Conservation (phyloP, 2,329 filamentous ascomycete genomes). For the Fusarium sp. region DNA sequence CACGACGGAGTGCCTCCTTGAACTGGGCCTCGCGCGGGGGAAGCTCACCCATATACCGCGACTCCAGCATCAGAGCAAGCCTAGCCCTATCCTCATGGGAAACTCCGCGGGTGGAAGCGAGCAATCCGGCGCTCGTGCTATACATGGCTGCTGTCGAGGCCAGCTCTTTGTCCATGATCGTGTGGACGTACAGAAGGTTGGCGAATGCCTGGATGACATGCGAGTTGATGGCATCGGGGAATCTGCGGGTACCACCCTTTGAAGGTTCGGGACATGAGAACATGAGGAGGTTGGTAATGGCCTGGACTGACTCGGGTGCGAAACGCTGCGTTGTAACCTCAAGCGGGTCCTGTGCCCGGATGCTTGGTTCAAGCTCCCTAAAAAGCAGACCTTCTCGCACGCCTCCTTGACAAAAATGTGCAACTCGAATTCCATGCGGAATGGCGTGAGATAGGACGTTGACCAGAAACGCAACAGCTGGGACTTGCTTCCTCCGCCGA, state of each 20-base stretch:
- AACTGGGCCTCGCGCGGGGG: conserved; percentile 68
- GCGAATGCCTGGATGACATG: conserved; percentile 66
- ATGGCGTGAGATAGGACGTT: conserved; percentile 71
- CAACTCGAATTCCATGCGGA: conserved; percentile 67
- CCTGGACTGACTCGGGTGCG: conserved; percentile 59
- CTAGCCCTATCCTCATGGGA: conserved; percentile 71
- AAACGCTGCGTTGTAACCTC: conserved; percentile 68
- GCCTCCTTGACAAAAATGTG: conserved; percentile 78
- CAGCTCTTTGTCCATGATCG: conserved; percentile 63
- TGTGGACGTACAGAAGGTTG: conserved; percentile 68
- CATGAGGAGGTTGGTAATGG: conserved; percentile 61
- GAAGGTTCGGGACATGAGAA: conserved; percentile 57
- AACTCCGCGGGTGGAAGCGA: conserved; percentile 71
- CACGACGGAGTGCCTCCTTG: conserved; percentile 62
- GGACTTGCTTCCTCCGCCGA: conserved; percentile 73
- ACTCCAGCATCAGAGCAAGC: conserved; percentile 72
- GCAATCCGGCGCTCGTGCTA: conserved; percentile 72
- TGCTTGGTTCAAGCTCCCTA: conserved; percentile 58
- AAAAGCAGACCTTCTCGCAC: conserved; percentile 77
- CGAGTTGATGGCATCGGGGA: conserved; percentile 57
- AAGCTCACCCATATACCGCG: conserved; percentile 72
- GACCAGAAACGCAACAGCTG: conserved; percentile 75
- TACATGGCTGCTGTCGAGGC: conserved; percentile 70
- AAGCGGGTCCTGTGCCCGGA: conserved; percentile 67
- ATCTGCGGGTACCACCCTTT: conserved; percentile 30